These are phyloP conservation scores for Rhizophlyctis rosea DNA, from an alignment of 192 early-diverging fungal species.

Conservation along the genomic window DNA sequence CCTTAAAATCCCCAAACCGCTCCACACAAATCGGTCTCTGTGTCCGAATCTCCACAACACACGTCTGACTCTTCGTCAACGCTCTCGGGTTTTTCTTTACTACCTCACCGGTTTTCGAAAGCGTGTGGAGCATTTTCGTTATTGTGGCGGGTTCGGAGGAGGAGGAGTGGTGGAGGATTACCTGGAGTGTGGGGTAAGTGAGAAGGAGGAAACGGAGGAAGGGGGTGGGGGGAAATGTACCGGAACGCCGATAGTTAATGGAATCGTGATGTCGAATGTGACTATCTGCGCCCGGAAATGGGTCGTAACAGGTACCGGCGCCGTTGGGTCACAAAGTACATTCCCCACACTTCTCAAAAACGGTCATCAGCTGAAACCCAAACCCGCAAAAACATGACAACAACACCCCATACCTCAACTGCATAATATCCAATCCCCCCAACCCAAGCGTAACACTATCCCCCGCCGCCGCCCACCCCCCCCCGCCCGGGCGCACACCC, in stretches of 20 bases:
- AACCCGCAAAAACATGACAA: conserved; percentile 17
- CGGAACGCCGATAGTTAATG: conserved; percentile 88
- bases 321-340: conserved; percentile 69
- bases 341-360: conserved; percentile 48
- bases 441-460: conserved; percentile 82
- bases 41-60: conserved; percentile 76
- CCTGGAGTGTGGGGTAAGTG: conserved; percentile 30
- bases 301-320: conserved; percentile 73
- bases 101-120: conserved; percentile 88
- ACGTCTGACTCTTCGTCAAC: conserved; percentile 59
- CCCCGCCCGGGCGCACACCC: conserved; percentile 66
- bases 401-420: conserved; percentile 52
- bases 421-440: conserved; percentile 65
- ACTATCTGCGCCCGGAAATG: conserved; percentile 83
- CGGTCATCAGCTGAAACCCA: conserved; percentile 9
- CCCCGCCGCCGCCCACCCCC: conserved; percentile 91
- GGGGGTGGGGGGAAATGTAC: conserved; percentile 41
- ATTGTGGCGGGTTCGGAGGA: conserved; percentile 76
- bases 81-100: conserved; percentile 75
- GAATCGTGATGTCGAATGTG: conserved; percentile 89
- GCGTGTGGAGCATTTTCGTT: conserved; percentile 66
- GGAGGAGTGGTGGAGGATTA: conserved; percentile 83
- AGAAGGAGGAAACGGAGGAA: not conserved
- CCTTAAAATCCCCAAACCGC: conserved; percentile 78
- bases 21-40: conserved; percentile 81